These are phyloP conservation scores for Chrysanthemum seticuspe DNA, from an alignment of 129 eudicot species.

Conservation along the genomic window DNA sequence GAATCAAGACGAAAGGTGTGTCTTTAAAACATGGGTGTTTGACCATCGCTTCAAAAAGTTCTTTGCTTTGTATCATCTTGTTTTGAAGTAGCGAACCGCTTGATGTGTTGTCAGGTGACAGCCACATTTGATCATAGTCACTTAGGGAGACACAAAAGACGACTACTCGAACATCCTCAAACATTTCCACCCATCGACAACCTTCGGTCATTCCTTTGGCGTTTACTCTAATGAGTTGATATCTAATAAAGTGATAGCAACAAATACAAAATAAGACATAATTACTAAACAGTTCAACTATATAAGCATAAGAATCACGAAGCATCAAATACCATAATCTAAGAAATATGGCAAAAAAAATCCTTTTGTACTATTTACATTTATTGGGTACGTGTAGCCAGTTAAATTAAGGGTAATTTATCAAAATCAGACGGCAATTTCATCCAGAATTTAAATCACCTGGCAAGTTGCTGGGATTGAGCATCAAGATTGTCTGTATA, in stretches of 20 bases:
- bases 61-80: conserved; percentile 91
- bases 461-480: conserved; percentile 67
- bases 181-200: conserved; percentile 98
- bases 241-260: conserved; percentile 38
- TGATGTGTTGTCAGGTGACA: conserved; percentile 54
- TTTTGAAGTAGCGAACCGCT: conserved; percentile 59
- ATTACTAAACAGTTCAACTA: not conserved
- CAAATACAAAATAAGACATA: not conserved
- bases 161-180: conserved; percentile 78
- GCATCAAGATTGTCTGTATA: conserved; percentile 76
- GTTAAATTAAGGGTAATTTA: too few relatives aligned
- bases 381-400: too few relatives aligned
- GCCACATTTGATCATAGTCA: conserved; percentile 68
- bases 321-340: not conserved
- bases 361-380: too few relatives aligned
- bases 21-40: conserved; percentile 91
- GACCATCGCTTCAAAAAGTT: conserved; percentile 76
- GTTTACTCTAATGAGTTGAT: conserved; percentile 75
- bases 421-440: too few relatives aligned
- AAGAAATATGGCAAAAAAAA: too few relatives aligned
- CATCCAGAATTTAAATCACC: conserved; percentile 31
- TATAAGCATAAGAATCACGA: not conserved
- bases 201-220: conserved; percentile 87
- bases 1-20: conserved; percentile 79
- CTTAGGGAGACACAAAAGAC: conserved; percentile 76